Evolutionary conservation across 192 early-diverging fungal genomes (phyloP), one percentile per base, ranked within the genome.

Genomic region (Mortierella claussenii): DNA sequence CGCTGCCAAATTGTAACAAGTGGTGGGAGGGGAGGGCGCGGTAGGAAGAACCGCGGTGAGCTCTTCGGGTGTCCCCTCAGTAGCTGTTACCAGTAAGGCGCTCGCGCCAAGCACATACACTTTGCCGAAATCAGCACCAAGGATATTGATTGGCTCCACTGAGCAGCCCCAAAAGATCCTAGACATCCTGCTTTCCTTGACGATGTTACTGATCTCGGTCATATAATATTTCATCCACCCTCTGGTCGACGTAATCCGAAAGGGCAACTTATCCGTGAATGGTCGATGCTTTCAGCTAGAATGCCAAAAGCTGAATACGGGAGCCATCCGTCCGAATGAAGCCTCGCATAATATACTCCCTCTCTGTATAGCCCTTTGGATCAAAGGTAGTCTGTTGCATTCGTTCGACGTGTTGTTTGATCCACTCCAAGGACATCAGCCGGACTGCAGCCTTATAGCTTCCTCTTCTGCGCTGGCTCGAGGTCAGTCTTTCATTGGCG

Each of bases 271-370:
- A 13, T 51, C 48, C 1, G 1, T 5, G 2, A 48, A 48, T 2
- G 28, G 33, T 26, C 33, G 21, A 36, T 32, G 49, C 55, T 9
- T 58, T 51, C 40, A 58, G 18, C 36, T 68, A 58, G 55, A 58
- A 68, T 1, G 55, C 54, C 37, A 40, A n/a, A n/a, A n/a, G n/a
- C n/a, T n/a, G 51, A 43, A 61, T 49, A 4, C 59, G 68, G n/a
- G n/a, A n/a, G n/a, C n/a, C n/a, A n/a, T n/a, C n/a, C n/a, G n/a
- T n/a, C n/a, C n/a, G n/a, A n/a, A n/a, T n/a, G n/a, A n/a, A n/a
- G n/a, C n/a, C n/a, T n/a, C n/a, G n/a, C n/a, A n/a, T n/a, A n/a
- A n/a, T n/a, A n/a, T n/a, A n/a, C n/a, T n/a, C n/a, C n/a, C n/a
- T n/a, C n/a, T n/a, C n/a, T n/a, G n/a, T n/a, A n/a, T 26, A 55